A percentile compares a stretch with the other conserved stretches of the same genome.
These are phyloP conservation scores for Aspergillus affinis DNA, from an alignment of 495 filamentous ascomycete genomes.

Conservation along the genomic window DNA sequence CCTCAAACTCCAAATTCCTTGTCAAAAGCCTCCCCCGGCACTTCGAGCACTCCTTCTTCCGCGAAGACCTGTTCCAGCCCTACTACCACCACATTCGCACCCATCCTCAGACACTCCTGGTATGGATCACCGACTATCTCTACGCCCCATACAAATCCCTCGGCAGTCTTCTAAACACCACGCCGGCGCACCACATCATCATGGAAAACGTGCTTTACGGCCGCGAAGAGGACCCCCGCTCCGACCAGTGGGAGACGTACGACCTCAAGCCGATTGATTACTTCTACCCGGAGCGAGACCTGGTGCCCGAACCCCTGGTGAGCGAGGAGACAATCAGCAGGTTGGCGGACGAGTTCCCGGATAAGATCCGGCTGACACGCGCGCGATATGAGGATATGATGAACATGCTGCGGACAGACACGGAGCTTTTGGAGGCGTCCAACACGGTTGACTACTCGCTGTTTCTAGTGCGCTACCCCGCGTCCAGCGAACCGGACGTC, in stretches of 20 bases:
- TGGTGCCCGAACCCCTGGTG: slow-evolving; percentile 57
- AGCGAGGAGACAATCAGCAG: slow-evolving; percentile 57
- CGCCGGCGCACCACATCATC: slow-evolving; percentile 66
- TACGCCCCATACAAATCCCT: slow-evolving; percentile 51
- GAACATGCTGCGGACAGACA: slow-evolving; percentile 53
- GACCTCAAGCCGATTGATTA: slow-evolving; percentile 71
- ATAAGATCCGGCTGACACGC: slow-evolving; percentile 56
- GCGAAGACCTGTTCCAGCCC: slow-evolving; percentile 56
- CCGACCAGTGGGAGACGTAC: slow-evolving; percentile 62
- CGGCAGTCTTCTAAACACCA: slow-evolving; percentile 52
- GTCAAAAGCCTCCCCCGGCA: slow-evolving; percentile 66
- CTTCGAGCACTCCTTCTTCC: slow-evolving; percentile 69
- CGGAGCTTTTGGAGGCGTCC: slow-evolving; percentile 53
- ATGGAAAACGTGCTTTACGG: slow-evolving; percentile 72
- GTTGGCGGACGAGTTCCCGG: slow-evolving; percentile 62
- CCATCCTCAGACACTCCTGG: slow-evolving; percentile 57
- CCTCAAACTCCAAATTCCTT: slow-evolving; percentile 57
- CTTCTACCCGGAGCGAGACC: slow-evolving; percentile 70
- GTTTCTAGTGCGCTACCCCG: slow-evolving; percentile 59
- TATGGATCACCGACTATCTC: slow-evolving; percentile 68
- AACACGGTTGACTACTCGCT: slow-evolving; percentile 72
- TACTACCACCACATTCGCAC: slow-evolving; percentile 60
- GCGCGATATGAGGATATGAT: slow-evolving; percentile 53
- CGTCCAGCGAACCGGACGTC: slow-evolving; percentile 28
- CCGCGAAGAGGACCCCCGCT: slow-evolving; percentile 37